phyloP scores from a whole-genome alignment of 148 eudicot genomes.

The Agrostemma githago region DNA sequence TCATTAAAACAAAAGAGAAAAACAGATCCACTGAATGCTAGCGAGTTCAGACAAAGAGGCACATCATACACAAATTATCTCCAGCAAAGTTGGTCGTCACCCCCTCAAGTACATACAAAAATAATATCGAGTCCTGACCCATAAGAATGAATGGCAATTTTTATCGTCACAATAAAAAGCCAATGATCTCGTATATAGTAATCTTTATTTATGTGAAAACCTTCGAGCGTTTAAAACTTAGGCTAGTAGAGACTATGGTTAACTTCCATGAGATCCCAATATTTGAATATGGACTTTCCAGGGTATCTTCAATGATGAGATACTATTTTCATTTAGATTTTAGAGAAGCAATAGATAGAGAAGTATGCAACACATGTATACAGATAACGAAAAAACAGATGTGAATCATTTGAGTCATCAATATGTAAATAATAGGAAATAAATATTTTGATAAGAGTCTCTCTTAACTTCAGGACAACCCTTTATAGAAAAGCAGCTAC shows the following conservation, averaged over 20 bases:
- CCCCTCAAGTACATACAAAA: neutral
- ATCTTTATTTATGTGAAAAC: neutral
- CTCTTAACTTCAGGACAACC: neutral
- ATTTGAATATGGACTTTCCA: neutral
- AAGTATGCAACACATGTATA: neutral
- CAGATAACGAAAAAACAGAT: no score
- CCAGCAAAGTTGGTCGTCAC: neutral
- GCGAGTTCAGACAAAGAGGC: neutral
- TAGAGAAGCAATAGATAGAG: neutral
- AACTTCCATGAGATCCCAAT: neutral
- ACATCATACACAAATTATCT: neutral
- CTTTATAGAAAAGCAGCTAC: neutral
- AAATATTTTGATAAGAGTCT: neutral
- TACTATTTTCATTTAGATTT: neutral
- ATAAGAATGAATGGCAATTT: neutral
- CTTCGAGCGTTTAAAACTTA: neutral
- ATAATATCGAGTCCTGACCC: neutral
- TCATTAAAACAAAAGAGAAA: neutral
- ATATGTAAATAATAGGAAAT: neutral
- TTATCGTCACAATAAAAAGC: neutral
- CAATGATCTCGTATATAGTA: neutral
- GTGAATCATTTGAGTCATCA: neutral
- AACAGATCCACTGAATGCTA: constrained; percentile 12
- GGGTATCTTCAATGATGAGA: no score
- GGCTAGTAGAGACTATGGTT: neutral